A percentile compares a stretch with the other conserved stretches of the same genome.
Evolutionary conservation across 2,329 filamentous ascomycete species (phyloP).

Genomic region (Nectriaceae sp.): DNA sequence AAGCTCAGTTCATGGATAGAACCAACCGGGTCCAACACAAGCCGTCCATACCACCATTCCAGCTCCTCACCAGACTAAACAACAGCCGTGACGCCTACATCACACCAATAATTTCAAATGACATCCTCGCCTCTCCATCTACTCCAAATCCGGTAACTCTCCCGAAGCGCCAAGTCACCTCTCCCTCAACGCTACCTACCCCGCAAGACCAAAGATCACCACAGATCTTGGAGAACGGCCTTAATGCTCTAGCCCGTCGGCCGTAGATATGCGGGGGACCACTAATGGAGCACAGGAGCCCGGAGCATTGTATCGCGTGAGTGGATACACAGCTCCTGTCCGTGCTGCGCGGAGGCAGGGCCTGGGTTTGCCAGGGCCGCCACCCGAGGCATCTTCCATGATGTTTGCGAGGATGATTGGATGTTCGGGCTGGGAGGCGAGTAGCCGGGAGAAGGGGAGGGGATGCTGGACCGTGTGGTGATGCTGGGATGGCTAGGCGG

Average conservation of each 20-base stretch:
- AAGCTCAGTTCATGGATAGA: background rate
- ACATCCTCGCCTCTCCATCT: constrained; percentile 18
- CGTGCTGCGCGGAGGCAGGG: no score
- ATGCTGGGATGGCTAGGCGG: background rate
- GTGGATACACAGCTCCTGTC: no score
- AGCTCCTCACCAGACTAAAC: no score
- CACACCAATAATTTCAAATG: background rate
- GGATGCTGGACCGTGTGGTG: background rate
- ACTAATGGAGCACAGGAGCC: no score
- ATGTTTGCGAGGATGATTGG: constrained; percentile 18
- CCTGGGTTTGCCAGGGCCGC: no score
- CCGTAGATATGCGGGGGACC: no score
- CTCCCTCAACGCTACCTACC: constrained; percentile 15
- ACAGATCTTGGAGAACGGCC: no score
- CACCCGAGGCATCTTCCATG: constrained; percentile 26
- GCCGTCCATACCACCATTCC: background rate
- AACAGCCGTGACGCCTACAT: background rate
- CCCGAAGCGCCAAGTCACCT: constrained; percentile 19
- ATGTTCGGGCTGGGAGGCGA: constrained; percentile 2
- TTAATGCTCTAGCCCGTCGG: no score
- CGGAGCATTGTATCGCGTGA: no score
- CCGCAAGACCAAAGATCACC: constrained; percentile 25
- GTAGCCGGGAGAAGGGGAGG: background rate
- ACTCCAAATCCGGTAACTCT: constrained; percentile 24
- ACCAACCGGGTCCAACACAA: background rate